A percentile compares a stretch with the other conserved stretches of the same genome.
These are phyloP conservation scores for Podaxis sp. DNA, from an alignment of 768 basidiomycete genomes.

Conservation along the genomic window DNA sequence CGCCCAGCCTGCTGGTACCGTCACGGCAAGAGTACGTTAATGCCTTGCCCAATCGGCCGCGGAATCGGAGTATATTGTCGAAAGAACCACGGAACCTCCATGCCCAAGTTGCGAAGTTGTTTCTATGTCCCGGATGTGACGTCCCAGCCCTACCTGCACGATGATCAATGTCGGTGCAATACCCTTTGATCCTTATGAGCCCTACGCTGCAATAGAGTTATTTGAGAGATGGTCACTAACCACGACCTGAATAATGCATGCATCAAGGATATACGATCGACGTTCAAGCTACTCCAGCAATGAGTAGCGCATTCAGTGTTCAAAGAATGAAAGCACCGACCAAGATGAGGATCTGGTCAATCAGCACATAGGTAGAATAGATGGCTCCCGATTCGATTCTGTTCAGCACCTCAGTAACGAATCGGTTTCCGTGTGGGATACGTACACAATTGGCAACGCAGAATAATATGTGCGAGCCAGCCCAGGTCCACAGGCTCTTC, in stretches of 20 bases:
- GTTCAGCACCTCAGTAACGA: background rate
- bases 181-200: background rate
- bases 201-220: background rate
- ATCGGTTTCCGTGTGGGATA: background rate
- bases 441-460: slow-evolving; percentile 38
- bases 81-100: background rate
- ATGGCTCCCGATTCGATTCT: slow-evolving; percentile 40
- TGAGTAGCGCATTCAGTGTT: background rate
- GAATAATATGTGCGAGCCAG: slow-evolving; percentile 32
- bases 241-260: slow-evolving; percentile 26
- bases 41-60: background rate
- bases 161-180: background rate
- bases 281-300: background rate
- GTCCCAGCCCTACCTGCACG: slow-evolving; percentile 1
- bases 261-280: slow-evolving; percentile 21
- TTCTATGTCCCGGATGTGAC: background rate
- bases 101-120: background rate
- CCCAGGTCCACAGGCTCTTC: slow-evolving; percentile 25
- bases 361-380: slow-evolving; percentile 26
- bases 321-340: background rate
- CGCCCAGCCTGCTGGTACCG: no score
- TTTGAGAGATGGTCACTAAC: background rate
- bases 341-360: background rate
- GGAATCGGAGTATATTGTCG: background rate
- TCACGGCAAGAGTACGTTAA: no score